phyloP scores from a whole-genome alignment of 1,284 basidiomycete genomes.

The Jaminaea rosea region DNA sequence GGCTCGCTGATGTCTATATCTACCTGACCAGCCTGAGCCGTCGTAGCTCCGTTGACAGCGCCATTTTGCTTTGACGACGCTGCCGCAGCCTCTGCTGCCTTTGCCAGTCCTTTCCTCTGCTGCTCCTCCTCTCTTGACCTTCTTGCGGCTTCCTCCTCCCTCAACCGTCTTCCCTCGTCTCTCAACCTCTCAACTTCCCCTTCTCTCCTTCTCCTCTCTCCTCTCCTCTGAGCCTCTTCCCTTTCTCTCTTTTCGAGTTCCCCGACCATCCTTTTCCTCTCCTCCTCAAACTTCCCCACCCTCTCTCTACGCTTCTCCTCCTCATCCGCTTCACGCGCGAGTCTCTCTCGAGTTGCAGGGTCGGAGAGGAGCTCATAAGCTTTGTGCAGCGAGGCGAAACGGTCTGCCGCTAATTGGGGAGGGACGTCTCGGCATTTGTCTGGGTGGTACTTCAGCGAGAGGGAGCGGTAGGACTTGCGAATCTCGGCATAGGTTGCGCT shows the following conservation, averaged over 20 bases:
- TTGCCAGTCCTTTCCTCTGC: not conserved
- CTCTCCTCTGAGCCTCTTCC: slow-evolving; percentile 1
- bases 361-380: slow-evolving; percentile 78
- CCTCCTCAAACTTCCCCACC: slow-evolving; percentile 65
- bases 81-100: not conserved
- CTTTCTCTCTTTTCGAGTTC: slow-evolving; percentile 55
- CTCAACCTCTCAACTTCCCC: slow-evolving; percentile 1
- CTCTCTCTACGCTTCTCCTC: slow-evolving; percentile 64
- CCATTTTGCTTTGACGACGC: not conserved
- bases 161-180: slow-evolving; percentile 7
- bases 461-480: slow-evolving; percentile 9
- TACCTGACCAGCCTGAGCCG: not conserved
- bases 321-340: slow-evolving; percentile 68
- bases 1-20: not conserved
- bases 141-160: not conserved
- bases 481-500: slow-evolving; percentile 13
- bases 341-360: slow-evolving; percentile 67
- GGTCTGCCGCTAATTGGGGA: slow-evolving; percentile 54
- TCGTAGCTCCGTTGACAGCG: not conserved
- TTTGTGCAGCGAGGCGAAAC: slow-evolving; percentile 77
- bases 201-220: slow-evolving; percentile 5
- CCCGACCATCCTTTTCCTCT: slow-evolving; percentile 68
- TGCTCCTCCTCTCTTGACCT: not conserved
- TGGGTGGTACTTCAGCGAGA: slow-evolving; percentile 12
- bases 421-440: slow-evolving; percentile 25